These are phyloP conservation scores for Colletotrichum sp. DNA, from an alignment of 2,329 filamentous ascomycete species.

Conservation along the genomic window DNA sequence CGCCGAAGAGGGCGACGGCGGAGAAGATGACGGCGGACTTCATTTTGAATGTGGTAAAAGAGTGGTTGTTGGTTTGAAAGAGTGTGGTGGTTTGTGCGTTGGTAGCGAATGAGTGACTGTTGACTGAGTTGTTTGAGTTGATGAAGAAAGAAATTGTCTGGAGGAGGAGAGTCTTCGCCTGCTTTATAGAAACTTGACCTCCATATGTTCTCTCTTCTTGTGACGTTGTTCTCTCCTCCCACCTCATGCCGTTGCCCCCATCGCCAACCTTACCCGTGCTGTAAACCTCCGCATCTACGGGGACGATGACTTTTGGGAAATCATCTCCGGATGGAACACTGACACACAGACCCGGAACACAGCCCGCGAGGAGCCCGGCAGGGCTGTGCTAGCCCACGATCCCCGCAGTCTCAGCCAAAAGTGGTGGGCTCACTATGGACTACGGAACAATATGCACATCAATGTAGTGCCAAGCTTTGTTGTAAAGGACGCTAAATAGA, in stretches of 20 bases:
- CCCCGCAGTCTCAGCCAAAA: background rate
- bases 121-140: background rate
- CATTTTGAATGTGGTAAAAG: background rate
- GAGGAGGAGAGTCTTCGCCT: background rate
- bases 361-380: background rate
- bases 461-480: background rate
- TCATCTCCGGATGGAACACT: background rate
- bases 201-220: background rate
- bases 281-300: background rate
- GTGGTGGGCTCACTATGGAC: background rate
- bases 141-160: background rate
- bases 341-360: background rate
- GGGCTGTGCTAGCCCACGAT: background rate
- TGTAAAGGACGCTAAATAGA: background rate
- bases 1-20: background rate
- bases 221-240: background rate
- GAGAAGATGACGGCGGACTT: background rate
- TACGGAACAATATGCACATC: background rate
- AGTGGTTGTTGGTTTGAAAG: background rate
- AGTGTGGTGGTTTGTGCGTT: background rate
- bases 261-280: background rate
- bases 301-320: background rate
- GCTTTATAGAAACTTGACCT: background rate
- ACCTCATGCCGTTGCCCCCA: background rate
- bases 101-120: background rate